Base-by-base conservation (phyloP, 768 basidiomycete genomes). In the Naematelia aurantialba region DNA sequence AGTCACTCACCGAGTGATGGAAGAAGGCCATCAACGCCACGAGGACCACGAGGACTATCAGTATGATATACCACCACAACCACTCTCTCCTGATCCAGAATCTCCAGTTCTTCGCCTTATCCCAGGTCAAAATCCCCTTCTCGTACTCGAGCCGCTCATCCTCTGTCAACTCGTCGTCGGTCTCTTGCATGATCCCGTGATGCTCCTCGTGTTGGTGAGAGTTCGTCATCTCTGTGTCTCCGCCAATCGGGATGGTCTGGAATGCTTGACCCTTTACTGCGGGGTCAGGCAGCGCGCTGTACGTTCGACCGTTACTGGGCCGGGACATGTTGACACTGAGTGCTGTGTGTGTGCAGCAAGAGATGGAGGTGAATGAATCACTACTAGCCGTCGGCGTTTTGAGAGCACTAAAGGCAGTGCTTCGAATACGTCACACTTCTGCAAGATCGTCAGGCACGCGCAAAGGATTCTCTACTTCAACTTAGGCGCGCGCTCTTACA, bases 11-110 rank as follows among this genome's bases (percentile, higher is more conserved):
- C 77, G 87, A 81, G 56, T 81, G 80, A 69, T 90, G 85, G 67
- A 82, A 89, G 12, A 88, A 74, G 8, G 82, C 79, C 52, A 87
- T 79, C 56, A 89, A 81, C 1, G 78, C 79, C 12, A 81, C 79
- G 22, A 87, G 19, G 53, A 81, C 78, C 30, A 83, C 50, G 54
- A 84, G 75, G 29, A 88, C 52, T 48, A 81, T 61, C 2, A 80
- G 59, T n/a, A 78, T 69, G 5, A 86, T 59, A 56, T 69, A 77
- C 52, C 56, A 72, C 54, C 52, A 75, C 64, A 52, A 30, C 66
- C 66, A 67, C 51, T 67, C 66, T 54, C 51, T 63, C 52, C 66
- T 56, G 14, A 63, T 54, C 66, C 66, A 67, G 52, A 63, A 67
- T 13, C 58, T 27, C 59, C 56, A 61, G 29, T 53, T 19, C 54